Evolutionary conservation across 352 stramenopile genomes (phyloP).

Genomic region (Globisporangium paddicum): DNA sequence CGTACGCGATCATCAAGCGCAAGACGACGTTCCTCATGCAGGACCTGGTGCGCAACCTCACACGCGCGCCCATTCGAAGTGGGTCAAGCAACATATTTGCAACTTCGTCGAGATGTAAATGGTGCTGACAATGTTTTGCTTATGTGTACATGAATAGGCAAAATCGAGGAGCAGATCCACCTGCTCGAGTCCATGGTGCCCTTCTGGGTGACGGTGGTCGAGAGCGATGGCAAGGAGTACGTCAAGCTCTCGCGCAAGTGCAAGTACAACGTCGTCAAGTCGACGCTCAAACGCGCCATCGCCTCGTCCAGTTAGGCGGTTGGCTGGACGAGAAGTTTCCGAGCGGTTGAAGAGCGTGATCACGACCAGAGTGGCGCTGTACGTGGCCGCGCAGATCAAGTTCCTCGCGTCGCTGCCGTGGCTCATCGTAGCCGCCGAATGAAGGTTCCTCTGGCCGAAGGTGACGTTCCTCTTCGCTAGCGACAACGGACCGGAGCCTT

Average conservation of each 20-base stretch:
- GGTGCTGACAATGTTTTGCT: background rate
- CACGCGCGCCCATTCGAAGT: conserved; percentile 37
- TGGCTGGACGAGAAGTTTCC: conserved; percentile 50
- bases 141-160: conserved; percentile 17
- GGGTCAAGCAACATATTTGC: background rate
- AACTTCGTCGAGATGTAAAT: background rate
- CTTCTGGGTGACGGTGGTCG: conserved; percentile 70
- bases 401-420: conserved; percentile 16
- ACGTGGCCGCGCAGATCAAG: conserved; percentile 40
- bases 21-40: conserved; percentile 54
- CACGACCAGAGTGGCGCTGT: conserved; percentile 24
- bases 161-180: conserved; percentile 65
- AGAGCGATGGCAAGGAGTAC: conserved; percentile 60
- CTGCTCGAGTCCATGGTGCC: conserved; percentile 63
- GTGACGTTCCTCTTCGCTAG: conserved; percentile 1
- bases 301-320: conserved; percentile 10
- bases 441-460: background rate
- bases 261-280: conserved; percentile 74
- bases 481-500: background rate
- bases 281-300: conserved; percentile 45
- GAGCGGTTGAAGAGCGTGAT: conserved; percentile 30
- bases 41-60: conserved; percentile 42
- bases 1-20: conserved; percentile 54
- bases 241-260: conserved; percentile 44
- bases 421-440: background rate